A percentile compares a stretch with the other conserved stretches of the same genome.
Evolutionary conservation across 495 filamentous ascomycete genomes (phyloP).

Genomic region (Hypoxylon trugodes): DNA sequence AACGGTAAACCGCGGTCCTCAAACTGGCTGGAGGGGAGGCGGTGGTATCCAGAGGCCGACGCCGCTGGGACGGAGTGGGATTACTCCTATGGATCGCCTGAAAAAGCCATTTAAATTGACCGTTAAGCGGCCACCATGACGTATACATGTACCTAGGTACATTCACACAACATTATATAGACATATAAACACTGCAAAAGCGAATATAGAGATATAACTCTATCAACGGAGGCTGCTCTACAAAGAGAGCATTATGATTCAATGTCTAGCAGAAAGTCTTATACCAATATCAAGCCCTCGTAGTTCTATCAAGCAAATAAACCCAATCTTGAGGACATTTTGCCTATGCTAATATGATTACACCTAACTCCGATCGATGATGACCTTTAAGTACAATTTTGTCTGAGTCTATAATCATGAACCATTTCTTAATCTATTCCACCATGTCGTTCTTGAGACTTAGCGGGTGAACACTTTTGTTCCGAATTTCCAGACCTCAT

Average conservation of each 20-base stretch:
- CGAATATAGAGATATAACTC: background rate
- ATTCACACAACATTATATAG: no score
- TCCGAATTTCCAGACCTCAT: constrained; percentile 85
- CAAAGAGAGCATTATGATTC: background rate
- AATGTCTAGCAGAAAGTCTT: background rate
- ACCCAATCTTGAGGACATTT: constrained; percentile 4
- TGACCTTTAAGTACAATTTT: constrained; percentile 11
- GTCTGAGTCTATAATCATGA: constrained; percentile 1
- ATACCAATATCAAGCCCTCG: background rate
- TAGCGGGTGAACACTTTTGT: constrained; percentile 42
- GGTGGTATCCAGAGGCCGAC: constrained; percentile 45
- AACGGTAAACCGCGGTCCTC: constrained; percentile 38
- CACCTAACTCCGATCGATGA: constrained; percentile 12
- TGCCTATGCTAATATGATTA: constrained; percentile 9
- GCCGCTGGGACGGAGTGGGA: constrained; percentile 43
- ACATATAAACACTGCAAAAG: no score
- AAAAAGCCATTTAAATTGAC: constrained; percentile 58
- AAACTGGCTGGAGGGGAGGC: constrained; percentile 40
- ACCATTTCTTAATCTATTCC: background rate
- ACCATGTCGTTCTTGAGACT: background rate
- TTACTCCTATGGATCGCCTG: constrained; percentile 53
- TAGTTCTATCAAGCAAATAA: constrained; percentile 1
- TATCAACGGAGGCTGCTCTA: background rate
- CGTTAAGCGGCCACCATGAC: constrained; percentile 45
- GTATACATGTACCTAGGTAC: background rate